Evolutionary conservation across 2,329 filamentous ascomycete genomes (phyloP).

Genomic region (Phymatotrichopsis omnivora): DNA sequence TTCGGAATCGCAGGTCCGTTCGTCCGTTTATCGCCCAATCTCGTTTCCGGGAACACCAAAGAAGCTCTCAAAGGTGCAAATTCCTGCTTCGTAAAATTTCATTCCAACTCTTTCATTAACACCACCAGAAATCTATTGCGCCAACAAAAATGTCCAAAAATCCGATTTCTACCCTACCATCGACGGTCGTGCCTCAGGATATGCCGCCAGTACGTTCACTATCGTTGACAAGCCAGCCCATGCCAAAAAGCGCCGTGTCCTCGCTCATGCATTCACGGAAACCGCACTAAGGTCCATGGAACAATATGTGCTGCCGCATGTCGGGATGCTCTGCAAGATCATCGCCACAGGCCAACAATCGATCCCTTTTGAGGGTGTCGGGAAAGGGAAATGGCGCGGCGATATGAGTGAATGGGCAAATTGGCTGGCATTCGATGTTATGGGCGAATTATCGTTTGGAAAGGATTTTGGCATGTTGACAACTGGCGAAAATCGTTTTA

Average conservation of each 20-base stretch:
- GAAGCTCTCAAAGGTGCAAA: too few relatives aligned
- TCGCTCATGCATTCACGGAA: constrained; percentile 63
- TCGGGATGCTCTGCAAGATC: too few relatives aligned
- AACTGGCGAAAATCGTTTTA: constrained; percentile 50
- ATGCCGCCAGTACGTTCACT: too few relatives aligned
- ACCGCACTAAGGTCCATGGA: constrained; percentile 58
- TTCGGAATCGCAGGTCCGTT: too few relatives aligned
- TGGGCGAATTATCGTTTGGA: constrained; percentile 44
- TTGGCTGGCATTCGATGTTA: constrained; percentile 43
- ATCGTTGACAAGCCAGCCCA: constrained; percentile 60
- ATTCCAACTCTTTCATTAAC: too few relatives aligned
- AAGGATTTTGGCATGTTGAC: constrained; percentile 44
- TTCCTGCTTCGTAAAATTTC: too few relatives aligned
- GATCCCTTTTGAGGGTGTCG: too few relatives aligned
- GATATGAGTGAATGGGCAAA: constrained; percentile 34
- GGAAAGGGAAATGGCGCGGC: constrained; percentile 26
- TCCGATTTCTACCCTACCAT: constrained; percentile 64
- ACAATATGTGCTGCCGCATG: constrained; percentile 53
- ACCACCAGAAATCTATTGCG: too few relatives aligned
- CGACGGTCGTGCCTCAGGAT: too few relatives aligned
- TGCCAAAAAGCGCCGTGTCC: constrained; percentile 58
- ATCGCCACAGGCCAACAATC: too few relatives aligned
- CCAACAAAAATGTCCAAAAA: too few relatives aligned
- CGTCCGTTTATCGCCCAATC: constrained; percentile 21
- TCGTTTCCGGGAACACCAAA: constrained; percentile 64